Evolutionary conservation across 331 rosid genomes (phyloP), one percentile per base, ranked within the genome.

Genomic region (Rhamnella rubrinervis): DNA sequence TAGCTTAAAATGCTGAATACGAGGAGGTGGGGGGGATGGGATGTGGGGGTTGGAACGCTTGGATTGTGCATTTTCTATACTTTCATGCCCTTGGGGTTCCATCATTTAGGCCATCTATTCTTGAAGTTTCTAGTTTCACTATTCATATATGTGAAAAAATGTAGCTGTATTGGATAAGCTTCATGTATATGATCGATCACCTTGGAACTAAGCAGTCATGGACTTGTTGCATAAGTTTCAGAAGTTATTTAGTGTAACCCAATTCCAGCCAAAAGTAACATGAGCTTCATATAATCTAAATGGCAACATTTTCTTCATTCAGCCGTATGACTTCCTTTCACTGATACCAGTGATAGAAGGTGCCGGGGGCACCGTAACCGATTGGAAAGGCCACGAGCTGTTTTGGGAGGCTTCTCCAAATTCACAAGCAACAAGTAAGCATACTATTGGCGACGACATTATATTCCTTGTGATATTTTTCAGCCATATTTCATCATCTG

Each of bases 291-390:
- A 55, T 52, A n/a, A 18, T 28, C 18, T 18, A 11, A 59, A 20
- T 21, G 7, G 41, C 39, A 63, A 35, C 7, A 18, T 51, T 59
- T 10, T 52, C 14, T 47, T 63, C 12, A 63, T 67, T 78, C 91
- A 93, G 97, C 96, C 98, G 8, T 91, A 93, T 64, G 98, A 93
- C 78, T 83, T 93, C 66, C 96, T 93, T 59, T 86, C 97, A 52
- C 79, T 93, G 71, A 75, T 91, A 77, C 95, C 97, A 10, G 92
- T 93, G 66, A 91, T 91, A 75, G 89, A 93, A 82, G 98, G 98
- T 55, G 86, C 96, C 47, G 98, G 97, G 52, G 98, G 98, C 59
- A 83, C 81, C 77, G 81, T 93, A 68, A 93, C 98, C 63, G 97
- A 91, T 79, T 93, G 98, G 98, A 87, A 85, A 75, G 98, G 98